Evolutionary conservation across 495 filamentous ascomycete species (phyloP), one percentile per base, ranked within the genome.

Genomic region (Aspergillus carlsbadensis): DNA sequence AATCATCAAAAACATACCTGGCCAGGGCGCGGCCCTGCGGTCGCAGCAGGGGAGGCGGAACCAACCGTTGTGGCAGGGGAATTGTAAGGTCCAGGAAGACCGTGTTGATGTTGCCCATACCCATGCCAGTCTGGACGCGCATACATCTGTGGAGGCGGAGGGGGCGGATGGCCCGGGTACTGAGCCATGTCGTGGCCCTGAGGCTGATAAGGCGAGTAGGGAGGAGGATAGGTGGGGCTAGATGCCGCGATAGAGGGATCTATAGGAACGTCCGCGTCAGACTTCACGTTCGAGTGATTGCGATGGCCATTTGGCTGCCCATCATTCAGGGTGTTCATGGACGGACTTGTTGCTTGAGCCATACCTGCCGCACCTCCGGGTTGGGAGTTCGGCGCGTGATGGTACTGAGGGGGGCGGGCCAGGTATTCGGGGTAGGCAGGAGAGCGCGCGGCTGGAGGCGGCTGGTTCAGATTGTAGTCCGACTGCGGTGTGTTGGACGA

Each of bases 271-370:
- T 91, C 86, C 84, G 82, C 81, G 91, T 96, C 88, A 96, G 91
- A 93, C 74, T 89, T 91, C 72, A 84, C 79, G 78, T 86, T 86
- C 69, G 84, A 77, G 66, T 81, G 77, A 66, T 74, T 77, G 73
- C 80, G 76, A 78, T 74, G 73, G 75, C 80, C 80, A 76, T 88
- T 82, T 81, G 82, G 80, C 75, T 84, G 82, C 67, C 79, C 81
- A 74, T 83, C 85, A 87, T 88, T 84, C 80, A 83, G 81, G 78
- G 87, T 78, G 83, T 84, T 81, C 80, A 87, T 83, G 72, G 88
- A 95, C 91, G 90, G 88, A 96, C 91, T 96, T 87, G 88, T 86
- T 87, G 90, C 79, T 88, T 96, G 90, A 82, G 91, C 89, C 93
- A 96, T 96, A 86, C 85, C 86, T 86, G 87, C 89, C 78, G 86